A percentile compares a stretch with the other conserved stretches of the same genome.
phyloP scores from a whole-genome alignment of 2,329 filamentous ascomycete species.

The Pseudogymnoascus destructans region DNA sequence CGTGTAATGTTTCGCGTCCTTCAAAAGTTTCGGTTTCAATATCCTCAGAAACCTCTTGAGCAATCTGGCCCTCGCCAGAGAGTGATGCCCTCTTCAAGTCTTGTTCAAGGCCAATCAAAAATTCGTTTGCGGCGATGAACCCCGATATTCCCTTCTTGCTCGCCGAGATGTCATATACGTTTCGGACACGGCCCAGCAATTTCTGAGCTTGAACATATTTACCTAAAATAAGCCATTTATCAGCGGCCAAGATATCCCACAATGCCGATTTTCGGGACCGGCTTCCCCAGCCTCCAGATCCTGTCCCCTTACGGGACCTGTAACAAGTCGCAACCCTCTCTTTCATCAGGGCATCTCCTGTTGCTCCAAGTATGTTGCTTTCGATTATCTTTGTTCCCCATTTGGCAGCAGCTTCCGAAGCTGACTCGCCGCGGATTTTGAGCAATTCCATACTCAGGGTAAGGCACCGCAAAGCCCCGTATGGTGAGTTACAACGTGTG shows the following conservation, averaged over 20 bases:
- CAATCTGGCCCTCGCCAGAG: slow-evolving; percentile 19
- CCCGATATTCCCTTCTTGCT: slow-evolving; percentile 38
- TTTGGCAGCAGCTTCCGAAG: slow-evolving; percentile 72
- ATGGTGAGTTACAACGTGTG: slow-evolving; percentile 66
- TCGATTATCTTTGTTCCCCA: slow-evolving; percentile 78
- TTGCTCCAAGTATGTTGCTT: slow-evolving; percentile 55
- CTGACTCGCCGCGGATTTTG: slow-evolving; percentile 63
- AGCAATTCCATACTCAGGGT: slow-evolving; percentile 70
- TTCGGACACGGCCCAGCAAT: slow-evolving; percentile 57
- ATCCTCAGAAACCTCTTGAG: slow-evolving; percentile 23
- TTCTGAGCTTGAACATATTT: slow-evolving; percentile 68
- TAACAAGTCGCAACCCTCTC: slow-evolving; percentile 83
- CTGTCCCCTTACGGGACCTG: slow-evolving; percentile 54
- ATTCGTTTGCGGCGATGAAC: slow-evolving; percentile 38
- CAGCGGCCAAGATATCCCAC: slow-evolving; percentile 74
- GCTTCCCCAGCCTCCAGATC: slow-evolving; percentile 53
- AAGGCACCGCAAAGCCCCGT: slow-evolving; percentile 67
- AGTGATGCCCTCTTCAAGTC: slow-evolving; percentile 24
- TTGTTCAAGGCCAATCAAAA: slow-evolving; percentile 38
- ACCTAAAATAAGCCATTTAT: slow-evolving; percentile 67
- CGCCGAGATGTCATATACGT: slow-evolving; percentile 39
- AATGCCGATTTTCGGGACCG: slow-evolving; percentile 75
- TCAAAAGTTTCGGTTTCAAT: slow-evolving; percentile 31
- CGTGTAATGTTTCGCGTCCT: slow-evolving; percentile 43
- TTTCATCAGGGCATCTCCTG: slow-evolving; percentile 71